Base-by-base conservation (phyloP, 169 alveolate species). In the Eimeria necatrix region DNA sequence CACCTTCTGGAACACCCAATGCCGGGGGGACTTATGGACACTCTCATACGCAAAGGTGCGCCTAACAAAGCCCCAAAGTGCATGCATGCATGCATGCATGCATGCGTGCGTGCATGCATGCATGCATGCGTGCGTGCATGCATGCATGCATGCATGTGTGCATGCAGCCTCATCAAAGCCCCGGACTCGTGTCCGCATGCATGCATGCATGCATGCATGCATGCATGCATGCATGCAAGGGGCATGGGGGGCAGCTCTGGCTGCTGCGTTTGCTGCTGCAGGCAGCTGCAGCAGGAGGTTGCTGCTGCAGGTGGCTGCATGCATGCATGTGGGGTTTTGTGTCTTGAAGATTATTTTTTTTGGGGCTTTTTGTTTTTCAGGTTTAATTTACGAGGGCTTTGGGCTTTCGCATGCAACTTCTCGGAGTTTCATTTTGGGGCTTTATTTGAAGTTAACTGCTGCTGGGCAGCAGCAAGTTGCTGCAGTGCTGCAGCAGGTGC, bases 1-100 rank as follows among this genome's bases (percentile, higher is more conserved):
- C 49, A 76, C 51, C 52, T 91, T 52, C 84, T 91, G 2, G 95
- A 91, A 60, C 84, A 91, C 14, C 95, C 95, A 9, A 71, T 51
- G 56, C 20, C 32, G 61, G 91, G 56, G 52, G 64, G 91, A 1
- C 91, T 91, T 16, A 20, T 91, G 5, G 46, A 41, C 22, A 12
- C 51, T 48, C 84, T 91, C 10, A 91, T 76, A 26, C 48, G 3
- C 6, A 26, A 78, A 46, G 95, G 95, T 91, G 81, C 9, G 52
- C 41, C 26, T n/a, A n/a, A n/a, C n/a, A n/a, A n/a, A n/a, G n/a
- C n/a, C n/a, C n/a, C n/a, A n/a, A n/a, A n/a, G n/a, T n/a, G n/a
- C 73, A 61, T 18, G n/a, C 73, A 61, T 61, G 73, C 24, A 61
- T 61, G 73, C 73, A 61, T 61, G 73, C 73, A 61, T 61, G 73